Evolutionary conservation across 2,329 filamentous ascomycete species (phyloP).

Genomic region (Laburnicola sp.): DNA sequence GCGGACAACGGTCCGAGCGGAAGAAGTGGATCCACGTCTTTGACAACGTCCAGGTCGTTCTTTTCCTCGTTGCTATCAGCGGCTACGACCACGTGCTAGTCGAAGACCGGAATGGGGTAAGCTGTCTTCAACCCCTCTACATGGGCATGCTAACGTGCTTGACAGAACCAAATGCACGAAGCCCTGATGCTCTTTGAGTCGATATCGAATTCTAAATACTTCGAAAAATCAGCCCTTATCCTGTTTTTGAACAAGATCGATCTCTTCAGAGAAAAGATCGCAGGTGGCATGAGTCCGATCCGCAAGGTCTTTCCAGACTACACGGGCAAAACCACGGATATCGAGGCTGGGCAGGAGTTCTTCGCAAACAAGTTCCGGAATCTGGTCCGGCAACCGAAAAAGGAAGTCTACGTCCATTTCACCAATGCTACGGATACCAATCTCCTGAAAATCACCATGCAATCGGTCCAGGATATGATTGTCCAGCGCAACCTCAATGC

Average conservation of each 20-base stretch:
- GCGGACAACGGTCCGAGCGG: conserved; percentile 86
- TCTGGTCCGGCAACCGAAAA: conserved; percentile 54
- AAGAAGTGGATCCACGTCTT: conserved; percentile 99
- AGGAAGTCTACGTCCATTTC: conserved; percentile 57
- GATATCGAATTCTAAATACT: conserved; percentile 57
- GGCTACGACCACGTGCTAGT: conserved; percentile 96
- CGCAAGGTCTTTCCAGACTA: conserved; percentile 56
- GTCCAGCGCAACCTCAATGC: conserved; percentile 57
- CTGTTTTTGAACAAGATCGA: conserved; percentile 60
- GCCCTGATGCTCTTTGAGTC: conserved; percentile 58
- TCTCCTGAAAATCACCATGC: conserved; percentile 61
- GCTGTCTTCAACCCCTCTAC: conserved; percentile 41
- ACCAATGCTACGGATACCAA: conserved; percentile 58
- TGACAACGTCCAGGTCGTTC: conserved; percentile 86
- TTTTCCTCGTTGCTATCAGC: conserved; percentile 93
- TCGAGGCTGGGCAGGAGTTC: conserved; percentile 54
- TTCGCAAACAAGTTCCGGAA: conserved; percentile 57
- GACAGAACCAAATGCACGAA: conserved; percentile 59
- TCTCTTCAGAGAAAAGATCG: conserved; percentile 55
- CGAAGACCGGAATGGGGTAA: conserved; percentile 92
- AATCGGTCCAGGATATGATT: conserved; percentile 58
- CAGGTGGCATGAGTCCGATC: conserved; percentile 52
- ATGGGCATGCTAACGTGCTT: conserved; percentile 10
- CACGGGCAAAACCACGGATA: conserved; percentile 48
- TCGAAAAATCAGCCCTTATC: conserved; percentile 56